A percentile compares a stretch with the other conserved stretches of the same genome.
Evolutionary conservation across 306 rosid species (phyloP).

Genomic region (Ceratonia siliqua): DNA sequence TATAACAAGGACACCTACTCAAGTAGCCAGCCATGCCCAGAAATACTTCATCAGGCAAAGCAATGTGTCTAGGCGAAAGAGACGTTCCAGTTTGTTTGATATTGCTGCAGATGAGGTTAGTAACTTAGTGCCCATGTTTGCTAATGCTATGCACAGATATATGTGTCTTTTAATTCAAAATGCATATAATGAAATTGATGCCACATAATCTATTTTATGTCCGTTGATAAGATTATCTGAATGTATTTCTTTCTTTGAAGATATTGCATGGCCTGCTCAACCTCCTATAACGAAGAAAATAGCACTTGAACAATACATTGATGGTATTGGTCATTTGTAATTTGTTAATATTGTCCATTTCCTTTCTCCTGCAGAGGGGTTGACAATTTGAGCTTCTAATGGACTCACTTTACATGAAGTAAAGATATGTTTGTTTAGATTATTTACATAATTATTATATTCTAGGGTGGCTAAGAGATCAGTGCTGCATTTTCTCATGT

Average conservation of each 20-base stretch:
- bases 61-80: constrained; percentile 86
- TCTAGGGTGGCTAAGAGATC: constrained; percentile 2
- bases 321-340: constrained; percentile 2
- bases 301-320: neutral
- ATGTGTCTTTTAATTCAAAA: constrained; percentile 7
- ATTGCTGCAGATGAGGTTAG: constrained; percentile 90
- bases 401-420: neutral
- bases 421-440: neutral
- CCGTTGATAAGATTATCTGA: constrained; percentile 27
- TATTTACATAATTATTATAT: neutral
- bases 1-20: constrained; percentile 92
- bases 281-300: neutral
- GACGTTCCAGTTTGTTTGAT: constrained; percentile 98
- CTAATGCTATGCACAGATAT: constrained; percentile 18
- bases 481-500: constrained; percentile 13
- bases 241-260: constrained; percentile 27
- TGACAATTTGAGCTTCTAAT: constrained; percentile 9
- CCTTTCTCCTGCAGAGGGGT: neutral
- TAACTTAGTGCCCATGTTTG: constrained; percentile 55
- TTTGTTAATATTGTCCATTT: constrained; percentile 9
- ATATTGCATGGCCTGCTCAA: constrained; percentile 12
- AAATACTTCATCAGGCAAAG: constrained; percentile 94
- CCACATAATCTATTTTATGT: constrained; percentile 14
- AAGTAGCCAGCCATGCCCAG: constrained; percentile 99
- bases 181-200: constrained; percentile 13